Base-by-base conservation (phyloP, 371 early-diverging fungal species). In the Choanephora cucurbitarum region DNA sequence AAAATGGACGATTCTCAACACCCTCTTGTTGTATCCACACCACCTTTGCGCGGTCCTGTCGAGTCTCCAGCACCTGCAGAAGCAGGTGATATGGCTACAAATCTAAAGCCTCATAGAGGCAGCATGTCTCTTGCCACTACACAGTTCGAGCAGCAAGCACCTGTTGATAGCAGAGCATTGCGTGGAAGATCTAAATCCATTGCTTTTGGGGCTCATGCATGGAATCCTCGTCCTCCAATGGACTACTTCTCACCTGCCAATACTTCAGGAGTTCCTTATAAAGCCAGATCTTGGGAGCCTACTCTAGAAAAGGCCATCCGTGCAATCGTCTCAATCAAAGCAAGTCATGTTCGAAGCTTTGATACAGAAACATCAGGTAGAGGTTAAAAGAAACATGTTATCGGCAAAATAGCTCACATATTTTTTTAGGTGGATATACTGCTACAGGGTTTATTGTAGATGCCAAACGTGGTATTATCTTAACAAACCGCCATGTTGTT, bases 391-490 rank as follows among this genome's bases (percentile, higher is more conserved):
- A 28, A 28, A 28, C 28, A 28, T 28, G 28, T 28, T 28, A 7
- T 28, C 7, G 28, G 28, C 7, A 28, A 5, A 28, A 7, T 28
- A 28, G 7, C 28, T 7, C 3, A 7, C 3, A 7, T 28, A 7
- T 28, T 28, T 5, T 28, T 28, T n/a, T 44, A 64, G 65, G 89
- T 58, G 87, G 73, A 5, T 86, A 80, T 58, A 82, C 85, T 17
- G 96, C 97, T 2, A 90, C 97, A 1, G 97, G 97, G 1, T 96
- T 96, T 69, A 85, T 97, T 1, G 96, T 97, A 0, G 96, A 97
- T 62, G 89, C 88, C 10, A 52, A 81, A 51, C 73, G 75, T 0
- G 97, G 95, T 14, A 76, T 96, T 46, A 88, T 96, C 44, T 76
- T 96, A 17, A 88, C 97, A 13, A 96, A 96, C 69, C 80, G 95